Evolutionary conservation across 352 stramenopile species (phyloP), one percentile per base, ranked within the genome.

Genomic region (Phytophthora aleatoria): DNA sequence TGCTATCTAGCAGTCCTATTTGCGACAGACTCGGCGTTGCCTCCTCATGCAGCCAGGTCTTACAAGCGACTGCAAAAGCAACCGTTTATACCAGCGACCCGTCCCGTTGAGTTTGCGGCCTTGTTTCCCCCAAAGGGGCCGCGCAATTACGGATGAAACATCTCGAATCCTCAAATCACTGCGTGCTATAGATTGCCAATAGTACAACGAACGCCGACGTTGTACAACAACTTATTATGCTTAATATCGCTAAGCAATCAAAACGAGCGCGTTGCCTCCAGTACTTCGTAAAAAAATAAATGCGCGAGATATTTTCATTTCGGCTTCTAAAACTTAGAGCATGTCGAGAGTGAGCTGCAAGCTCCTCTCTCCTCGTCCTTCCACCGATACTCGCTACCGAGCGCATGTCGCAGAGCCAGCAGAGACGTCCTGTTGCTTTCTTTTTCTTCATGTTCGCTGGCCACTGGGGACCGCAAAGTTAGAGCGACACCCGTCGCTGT

Each of bases 91-190:
- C 78, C 70, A 92, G 83, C 83, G 78, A 69, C 55, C 76, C 77
- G 65, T 91, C 83, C 83, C 76, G 83, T 92, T 92, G 83, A 92
- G 83, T 92, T 89, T 90, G 81, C 61, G 72, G 62, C 79, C 79
- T 88, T 73, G 75, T 81, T 85, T 73, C 71, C 62, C 72, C 77
- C 65, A 76, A 77, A 77, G 76, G 79, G 83, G 77, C 71, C 73
- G 73, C 83, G 78, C 70, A 92, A 92, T 92, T 90, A 81, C 81
- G 78, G 83, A 90, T 79, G 79, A 82, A 69, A 92, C 81, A 92
- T 76, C 45, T 68, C 35, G 6, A 20, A 50, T 35, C 8, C 8
- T 35, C 2, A 35, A 35, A 38, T 12, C 38, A 43, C 20, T 20
- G 20, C 20, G 20, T 20, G 20, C 20, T 20, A 20, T 20, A 20